phyloP scores from a whole-genome alignment of 2,329 filamentous ascomycete genomes.

The Daldinia sp. region DNA sequence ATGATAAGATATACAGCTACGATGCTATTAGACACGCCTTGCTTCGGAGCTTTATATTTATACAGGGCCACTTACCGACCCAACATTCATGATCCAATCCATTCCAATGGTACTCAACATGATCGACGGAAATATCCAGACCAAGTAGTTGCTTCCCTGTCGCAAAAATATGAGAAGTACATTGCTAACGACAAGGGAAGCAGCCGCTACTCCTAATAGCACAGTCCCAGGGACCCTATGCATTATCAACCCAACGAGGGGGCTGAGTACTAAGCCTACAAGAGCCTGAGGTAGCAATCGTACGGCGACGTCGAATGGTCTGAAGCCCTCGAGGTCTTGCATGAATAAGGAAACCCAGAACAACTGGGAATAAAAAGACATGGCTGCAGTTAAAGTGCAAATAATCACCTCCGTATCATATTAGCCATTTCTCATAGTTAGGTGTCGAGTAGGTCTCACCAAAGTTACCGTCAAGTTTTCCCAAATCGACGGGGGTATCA shows the following conservation, averaged over 20 bases:
- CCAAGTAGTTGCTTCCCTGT: constrained; percentile 43
- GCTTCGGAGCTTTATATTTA: neutral
- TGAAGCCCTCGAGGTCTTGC: constrained; percentile 44
- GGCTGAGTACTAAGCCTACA: constrained; percentile 45
- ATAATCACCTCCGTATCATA: constrained; percentile 38
- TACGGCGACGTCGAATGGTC: constrained; percentile 45
- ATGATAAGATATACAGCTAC: constrained; percentile 45
- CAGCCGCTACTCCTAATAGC: constrained; percentile 40
- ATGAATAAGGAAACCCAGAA: constrained; percentile 50
- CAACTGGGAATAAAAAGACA: constrained; percentile 47
- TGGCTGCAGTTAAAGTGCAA: constrained; percentile 43
- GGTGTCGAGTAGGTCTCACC: constrained; percentile 29
- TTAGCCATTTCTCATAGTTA: constrained; percentile 15
- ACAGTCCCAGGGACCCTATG: constrained; percentile 42
- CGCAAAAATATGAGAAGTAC: constrained; percentile 46
- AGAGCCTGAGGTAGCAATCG: constrained; percentile 48
- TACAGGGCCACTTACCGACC: constrained; percentile 41
- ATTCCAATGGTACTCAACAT: constrained; percentile 47
- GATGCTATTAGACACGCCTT: constrained; percentile 13
- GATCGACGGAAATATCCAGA: constrained; percentile 46
- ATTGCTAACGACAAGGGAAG: constrained; percentile 43
- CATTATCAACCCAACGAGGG: constrained; percentile 46
- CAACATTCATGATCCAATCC: constrained; percentile 49
- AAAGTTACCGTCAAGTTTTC: constrained; percentile 43
- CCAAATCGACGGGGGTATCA: constrained; percentile 47